A percentile compares a stretch with the other conserved stretches of the same genome.
Evolutionary conservation across 23 red algal genomes (phyloP).

Genomic region (Pyropia yezoensis): DNA sequence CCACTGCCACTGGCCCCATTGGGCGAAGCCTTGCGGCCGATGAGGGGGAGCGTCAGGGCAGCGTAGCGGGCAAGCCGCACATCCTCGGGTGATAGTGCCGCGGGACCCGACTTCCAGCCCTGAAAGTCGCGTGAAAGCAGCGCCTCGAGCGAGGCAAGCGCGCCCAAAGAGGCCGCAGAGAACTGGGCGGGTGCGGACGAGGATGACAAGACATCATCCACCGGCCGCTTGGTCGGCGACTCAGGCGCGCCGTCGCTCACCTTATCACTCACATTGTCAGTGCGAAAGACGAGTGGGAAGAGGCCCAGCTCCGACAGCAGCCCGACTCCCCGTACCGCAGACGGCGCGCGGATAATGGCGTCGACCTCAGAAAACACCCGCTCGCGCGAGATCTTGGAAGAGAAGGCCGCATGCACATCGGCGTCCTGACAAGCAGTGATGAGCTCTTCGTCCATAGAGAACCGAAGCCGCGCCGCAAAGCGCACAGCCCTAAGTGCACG

Average conservation of each 20-base stretch:
- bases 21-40: not conserved
- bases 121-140: no score
- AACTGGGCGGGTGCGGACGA: no score
- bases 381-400: conserved; percentile 76
- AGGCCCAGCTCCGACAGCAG: conserved; percentile 35
- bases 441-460: conserved; percentile 43
- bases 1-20: no score
- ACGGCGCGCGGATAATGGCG: conserved; percentile 27
- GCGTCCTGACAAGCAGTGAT: conserved; percentile 27
- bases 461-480: conserved; percentile 75
- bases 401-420: conserved; percentile 64
- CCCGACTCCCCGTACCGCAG: conserved; percentile 28
- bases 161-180: no score
- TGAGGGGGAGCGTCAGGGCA: not conserved
- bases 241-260: not conserved
- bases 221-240: no score
- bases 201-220: no score
- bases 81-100: not conserved
- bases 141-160: no score
- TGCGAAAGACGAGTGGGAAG: conserved; percentile 28
- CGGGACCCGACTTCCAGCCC: no score
- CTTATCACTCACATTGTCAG: conserved; percentile 7
- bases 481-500: conserved; percentile 86
- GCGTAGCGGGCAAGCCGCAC: conserved; percentile 8
- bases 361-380: conserved; percentile 68